Evolutionary conservation across 306 rosid genomes (phyloP).

Genomic region (Heteromeles arbutifolia): DNA sequence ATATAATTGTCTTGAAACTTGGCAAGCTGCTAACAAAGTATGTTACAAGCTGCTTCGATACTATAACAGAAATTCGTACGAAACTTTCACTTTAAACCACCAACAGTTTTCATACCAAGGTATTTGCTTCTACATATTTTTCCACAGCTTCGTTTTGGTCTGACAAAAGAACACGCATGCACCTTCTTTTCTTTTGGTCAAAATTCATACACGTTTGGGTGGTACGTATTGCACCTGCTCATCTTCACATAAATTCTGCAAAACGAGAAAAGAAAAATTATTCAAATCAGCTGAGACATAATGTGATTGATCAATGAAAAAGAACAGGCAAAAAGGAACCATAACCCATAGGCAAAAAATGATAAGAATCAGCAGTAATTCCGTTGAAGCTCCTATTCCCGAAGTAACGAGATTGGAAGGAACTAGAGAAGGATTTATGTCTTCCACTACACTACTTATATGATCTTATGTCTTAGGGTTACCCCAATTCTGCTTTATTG

Average conservation of each 20-base stretch:
- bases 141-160: neutral
- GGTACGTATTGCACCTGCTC: constrained; percentile 70
- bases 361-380: too few relatives aligned
- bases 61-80: neutral
- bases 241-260: constrained; percentile 69
- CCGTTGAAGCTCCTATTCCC: neutral
- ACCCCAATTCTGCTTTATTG: too few relatives aligned
- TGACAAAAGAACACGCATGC: neutral
- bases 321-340: neutral
- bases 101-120: neutral
- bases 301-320: neutral
- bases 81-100: neutral
- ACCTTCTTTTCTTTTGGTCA: too few relatives aligned
- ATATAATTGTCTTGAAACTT: neutral
- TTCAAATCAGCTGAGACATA: neutral
- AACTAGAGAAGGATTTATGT: too few relatives aligned
- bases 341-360: too few relatives aligned
- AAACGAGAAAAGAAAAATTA: neutral
- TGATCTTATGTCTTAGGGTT: neutral
- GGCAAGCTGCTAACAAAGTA: too few relatives aligned
- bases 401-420: neutral
- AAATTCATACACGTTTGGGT: constrained; percentile 54
- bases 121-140: neutral
- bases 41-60: neutral
- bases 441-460: neutral